Evolutionary conservation across 1,284 basidiomycete genomes (phyloP), one percentile per base, ranked within the genome.

Genomic region (Austroboletus novae-zelandiae): DNA sequence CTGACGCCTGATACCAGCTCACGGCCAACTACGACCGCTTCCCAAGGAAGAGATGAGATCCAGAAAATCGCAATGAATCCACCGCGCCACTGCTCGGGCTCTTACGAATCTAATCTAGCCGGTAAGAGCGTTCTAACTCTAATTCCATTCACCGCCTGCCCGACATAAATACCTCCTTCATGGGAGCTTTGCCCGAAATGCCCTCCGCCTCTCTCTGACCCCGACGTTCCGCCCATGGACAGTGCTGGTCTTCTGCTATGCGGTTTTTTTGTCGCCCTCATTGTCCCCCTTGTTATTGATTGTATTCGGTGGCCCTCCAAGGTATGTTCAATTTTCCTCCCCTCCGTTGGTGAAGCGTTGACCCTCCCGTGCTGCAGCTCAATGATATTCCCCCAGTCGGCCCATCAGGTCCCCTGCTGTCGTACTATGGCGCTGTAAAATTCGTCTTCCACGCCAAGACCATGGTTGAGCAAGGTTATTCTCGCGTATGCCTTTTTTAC

Each of bases 381-480:
- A 30, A 56, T 20, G 39, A 40, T 17, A 72, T 75, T 40, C 72
- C 74, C n/a, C 57, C 70, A 1, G 60, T 73, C 11, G 74, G 72
- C 7, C 60, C 69, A n/a, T 64, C 69, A 15, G 56, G 65, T 8
- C 65, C 64, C 20, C 43, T 74, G 20, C 52, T 71, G 4, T 74
- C 73, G n/a, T 74, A 67, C 53, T 55, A 65, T 20, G 62, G 67
- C 3, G 61, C 62, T 4, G 48, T 53, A 25, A 60, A 59, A 23
- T 71, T 65, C 51, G 48, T 71, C 40, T 48, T 53, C 9, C 55
- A 71, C 57, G 66, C 67, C 7, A 60, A 55, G 40, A 55, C 54
- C 18, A 63, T 74, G 58, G 54, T 74, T 4, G 59, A 70, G 43
- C 63, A 71, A 49, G 74, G 72, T 3, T 75, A 74, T 51, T 61